Percentiles rank a stretch among this genome's conserved stretches.
These are phyloP conservation scores for Harrya chromipes DNA, from an alignment of 768 basidiomycete genomes.

Conservation along the genomic window DNA sequence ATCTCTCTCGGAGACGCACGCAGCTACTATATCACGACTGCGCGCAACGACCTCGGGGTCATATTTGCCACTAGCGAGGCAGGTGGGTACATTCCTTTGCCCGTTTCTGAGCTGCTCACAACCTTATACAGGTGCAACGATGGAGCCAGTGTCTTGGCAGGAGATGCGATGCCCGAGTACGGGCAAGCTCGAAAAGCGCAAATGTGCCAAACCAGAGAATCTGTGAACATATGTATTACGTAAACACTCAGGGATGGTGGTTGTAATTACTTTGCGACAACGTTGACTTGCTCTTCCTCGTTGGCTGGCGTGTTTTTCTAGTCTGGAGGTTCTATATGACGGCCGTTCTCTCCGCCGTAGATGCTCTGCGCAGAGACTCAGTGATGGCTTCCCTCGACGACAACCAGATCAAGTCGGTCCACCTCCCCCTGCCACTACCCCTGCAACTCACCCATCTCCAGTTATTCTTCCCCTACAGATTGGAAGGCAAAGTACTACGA, in stretches of 20 bases:
- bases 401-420: conserved; percentile 54
- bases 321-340: conserved; percentile 50
- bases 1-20: conserved; percentile 90
- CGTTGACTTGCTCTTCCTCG: conserved; percentile 8
- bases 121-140: conserved; percentile 56
- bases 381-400: conserved; percentile 63
- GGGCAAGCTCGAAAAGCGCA: conserved; percentile 74
- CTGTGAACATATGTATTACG: conserved; percentile 34
- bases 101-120: conserved; percentile 3
- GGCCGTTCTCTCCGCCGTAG: conserved; percentile 59
- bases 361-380: conserved; percentile 57
- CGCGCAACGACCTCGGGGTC: conserved; percentile 86
- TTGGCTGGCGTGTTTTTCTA: conserved; percentile 19
- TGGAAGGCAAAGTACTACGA: conserved; percentile 82
- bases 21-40: conserved; percentile 90
- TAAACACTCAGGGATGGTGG: conserved; percentile 21
- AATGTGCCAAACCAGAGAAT: conserved; percentile 82
- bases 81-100: conserved; percentile 42
- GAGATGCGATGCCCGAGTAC: conserved; percentile 88
- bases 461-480: conserved; percentile 59
- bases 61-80: conserved; percentile 89
- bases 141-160: conserved; percentile 87
- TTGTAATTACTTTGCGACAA: conserved; percentile 7
- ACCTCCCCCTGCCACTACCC: conserved; percentile 11
- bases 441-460: conserved; percentile 28